These are phyloP conservation scores for Saccharomycopsis capsularis DNA, from an alignment of 805 yeast species.

Conservation along the genomic window DNA sequence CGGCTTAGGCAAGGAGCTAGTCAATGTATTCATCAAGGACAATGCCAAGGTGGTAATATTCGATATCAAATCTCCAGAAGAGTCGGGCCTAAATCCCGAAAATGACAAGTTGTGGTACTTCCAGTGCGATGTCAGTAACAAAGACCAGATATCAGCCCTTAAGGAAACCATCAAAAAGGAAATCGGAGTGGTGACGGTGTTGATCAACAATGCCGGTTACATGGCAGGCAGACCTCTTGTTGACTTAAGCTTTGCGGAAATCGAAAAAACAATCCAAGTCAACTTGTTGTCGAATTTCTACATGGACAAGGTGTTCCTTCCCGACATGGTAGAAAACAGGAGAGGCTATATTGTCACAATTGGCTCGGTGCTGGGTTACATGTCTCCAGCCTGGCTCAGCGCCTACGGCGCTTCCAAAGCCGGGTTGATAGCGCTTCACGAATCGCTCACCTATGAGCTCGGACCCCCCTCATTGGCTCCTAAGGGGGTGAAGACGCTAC, in stretches of 20 bases:
- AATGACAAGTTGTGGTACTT: constrained; percentile 39
- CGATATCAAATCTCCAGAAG: constrained; percentile 26
- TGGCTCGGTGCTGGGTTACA: constrained; percentile 78
- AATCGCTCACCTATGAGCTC: constrained; percentile 65
- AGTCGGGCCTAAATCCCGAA: constrained; percentile 14
- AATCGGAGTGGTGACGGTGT: constrained; percentile 56
- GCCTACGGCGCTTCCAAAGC: constrained; percentile 90
- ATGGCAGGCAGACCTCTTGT: constrained; percentile 50
- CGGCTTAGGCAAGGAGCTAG: constrained; percentile 73
- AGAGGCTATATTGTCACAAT: constrained; percentile 77
- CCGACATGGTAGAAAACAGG: constrained; percentile 52
- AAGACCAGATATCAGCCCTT: constrained; percentile 36
- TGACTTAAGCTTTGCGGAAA: constrained; percentile 48
- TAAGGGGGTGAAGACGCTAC: constrained; percentile 60
- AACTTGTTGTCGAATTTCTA: constrained; percentile 67
- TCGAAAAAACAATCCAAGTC: constrained; percentile 55
- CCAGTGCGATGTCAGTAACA: constrained; percentile 63
- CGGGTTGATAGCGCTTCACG: constrained; percentile 79
- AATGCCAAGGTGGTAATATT: constrained; percentile 51
- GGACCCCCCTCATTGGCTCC: constrained; percentile 38
- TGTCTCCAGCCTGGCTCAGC: constrained; percentile 71
- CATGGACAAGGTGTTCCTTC: constrained; percentile 63
- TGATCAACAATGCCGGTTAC: constrained; percentile 85
- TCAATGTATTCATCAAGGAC: constrained; percentile 34
- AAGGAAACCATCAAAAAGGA: constrained; percentile 38